Conservation (phyloP, 2,329 filamentous ascomycete genomes). For the Cladophialophora carrionii region DNA sequence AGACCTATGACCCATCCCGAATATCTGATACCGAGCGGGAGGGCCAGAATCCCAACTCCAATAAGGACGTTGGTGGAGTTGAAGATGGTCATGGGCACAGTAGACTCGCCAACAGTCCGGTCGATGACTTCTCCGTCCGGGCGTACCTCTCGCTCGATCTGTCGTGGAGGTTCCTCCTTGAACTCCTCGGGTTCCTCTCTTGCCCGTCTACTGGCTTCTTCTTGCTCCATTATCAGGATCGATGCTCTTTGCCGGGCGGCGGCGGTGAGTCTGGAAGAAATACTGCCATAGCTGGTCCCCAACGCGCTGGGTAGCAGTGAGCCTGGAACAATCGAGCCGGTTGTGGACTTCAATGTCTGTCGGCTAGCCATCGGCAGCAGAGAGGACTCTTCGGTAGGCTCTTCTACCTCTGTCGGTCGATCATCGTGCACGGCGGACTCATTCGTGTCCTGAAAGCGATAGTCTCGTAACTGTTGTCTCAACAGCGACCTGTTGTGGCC, state of each 20-base stretch:
- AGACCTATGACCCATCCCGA: constrained; percentile 87
- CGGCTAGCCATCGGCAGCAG: constrained; percentile 28
- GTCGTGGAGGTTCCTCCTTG: constrained; percentile 33
- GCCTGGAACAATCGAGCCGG: constrained; percentile 18
- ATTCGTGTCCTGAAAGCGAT: constrained; percentile 19
- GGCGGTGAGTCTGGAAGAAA: constrained; percentile 61
- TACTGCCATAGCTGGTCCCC: constrained; percentile 64
- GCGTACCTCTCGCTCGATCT: constrained; percentile 33
- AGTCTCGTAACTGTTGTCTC: constrained; percentile 40
- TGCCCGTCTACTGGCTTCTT: constrained; percentile 49
- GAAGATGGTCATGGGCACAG: constrained; percentile 90
- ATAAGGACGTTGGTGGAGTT: constrained; percentile 95
- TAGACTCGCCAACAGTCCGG: constrained; percentile 89
- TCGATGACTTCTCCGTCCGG: constrained; percentile 72
- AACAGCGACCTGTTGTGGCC: constrained; percentile 39
- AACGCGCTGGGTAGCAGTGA: constrained; percentile 21
- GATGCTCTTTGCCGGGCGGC: constrained; percentile 61
- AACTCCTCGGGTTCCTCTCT: constrained; percentile 32
- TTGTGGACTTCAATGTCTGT: constrained; percentile 20
- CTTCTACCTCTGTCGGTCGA: constrained; percentile 19
- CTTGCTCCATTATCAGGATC: constrained; percentile 57
- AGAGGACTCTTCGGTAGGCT: constrained; percentile 39
- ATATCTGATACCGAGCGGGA: constrained; percentile 85
- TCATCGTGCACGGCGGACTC: constrained; percentile 42
- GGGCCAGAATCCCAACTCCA: constrained; percentile 82